Conservation (phyloP, 805 yeast genomes). For the Nakazawaea anatomiae region DNA sequence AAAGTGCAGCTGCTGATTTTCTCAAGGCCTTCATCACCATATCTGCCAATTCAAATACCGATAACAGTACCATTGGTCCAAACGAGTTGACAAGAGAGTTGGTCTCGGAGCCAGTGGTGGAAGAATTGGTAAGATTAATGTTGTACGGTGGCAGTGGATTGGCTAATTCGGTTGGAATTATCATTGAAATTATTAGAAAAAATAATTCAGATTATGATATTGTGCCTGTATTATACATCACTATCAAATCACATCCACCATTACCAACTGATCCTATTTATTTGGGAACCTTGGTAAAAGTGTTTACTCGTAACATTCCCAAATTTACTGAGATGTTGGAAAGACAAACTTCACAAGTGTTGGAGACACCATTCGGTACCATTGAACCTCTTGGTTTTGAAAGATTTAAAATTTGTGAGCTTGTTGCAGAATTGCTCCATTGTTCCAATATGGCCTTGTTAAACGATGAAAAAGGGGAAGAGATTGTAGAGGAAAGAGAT, state of each 20-base stretch:
- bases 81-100: constrained; percentile 89
- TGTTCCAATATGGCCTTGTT: constrained; percentile 95
- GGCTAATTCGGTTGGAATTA: constrained; percentile 90
- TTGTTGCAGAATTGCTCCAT: constrained; percentile 89
- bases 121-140: constrained; percentile 69
- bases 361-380: constrained; percentile 61
- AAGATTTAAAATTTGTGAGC: constrained; percentile 82
- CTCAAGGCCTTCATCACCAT: constrained; percentile 90
- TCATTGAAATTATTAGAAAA: constrained; percentile 90
- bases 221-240: constrained; percentile 76
- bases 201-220: constrained; percentile 94
- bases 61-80: constrained; percentile 92
- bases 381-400: constrained; percentile 84
- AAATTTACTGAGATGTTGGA: constrained; percentile 59
- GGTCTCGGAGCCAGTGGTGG: constrained; percentile 67
- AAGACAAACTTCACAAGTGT: constrained; percentile 26
- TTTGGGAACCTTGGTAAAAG: constrained; percentile 74
- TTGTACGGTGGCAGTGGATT: constrained; percentile 80
- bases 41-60: constrained; percentile 87
- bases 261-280: constrained; percentile 89
- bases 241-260: constrained; percentile 88
- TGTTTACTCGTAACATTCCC: constrained; percentile 72
- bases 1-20: constrained; percentile 93
- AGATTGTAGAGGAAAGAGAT: constrained; percentile 64
- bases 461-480: constrained; percentile 70